Percentiles rank a stretch among this genome's conserved stretches.
Conservation (phyloP, 164 flowering plant genomes). For the Chimonanthus salicifolius region DNA sequence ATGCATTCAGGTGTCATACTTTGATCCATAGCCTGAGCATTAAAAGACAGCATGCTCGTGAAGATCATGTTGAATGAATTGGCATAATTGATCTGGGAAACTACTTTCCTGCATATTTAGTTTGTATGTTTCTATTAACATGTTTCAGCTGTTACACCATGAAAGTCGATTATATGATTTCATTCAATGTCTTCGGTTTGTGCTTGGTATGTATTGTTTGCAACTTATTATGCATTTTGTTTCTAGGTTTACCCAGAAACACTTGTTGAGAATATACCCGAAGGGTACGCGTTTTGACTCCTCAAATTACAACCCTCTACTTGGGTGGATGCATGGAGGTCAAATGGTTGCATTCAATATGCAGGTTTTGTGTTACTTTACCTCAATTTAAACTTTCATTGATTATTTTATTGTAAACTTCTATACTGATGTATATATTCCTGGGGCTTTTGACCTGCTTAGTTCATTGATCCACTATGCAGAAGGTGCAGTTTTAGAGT, state of each 20-base stretch:
- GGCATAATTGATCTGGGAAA: not conserved
- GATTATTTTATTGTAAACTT: not conserved
- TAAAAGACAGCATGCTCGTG: not conserved
- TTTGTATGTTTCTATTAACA: not conserved
- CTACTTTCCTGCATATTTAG: not conserved
- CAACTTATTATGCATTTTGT: not conserved
- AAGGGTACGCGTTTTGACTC: conserved; percentile 13
- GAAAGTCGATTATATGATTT: not conserved
- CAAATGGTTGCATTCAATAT: conserved; percentile 16
- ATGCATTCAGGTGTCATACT: not conserved
- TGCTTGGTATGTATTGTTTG: not conserved
- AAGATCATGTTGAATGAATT: not conserved
- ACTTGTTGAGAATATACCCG: conserved; percentile 12
- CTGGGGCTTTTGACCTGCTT: not conserved
- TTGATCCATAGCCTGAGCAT: not conserved
- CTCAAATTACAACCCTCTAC: conserved; percentile 13
- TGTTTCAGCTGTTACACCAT: not conserved
- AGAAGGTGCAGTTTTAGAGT: not conserved
- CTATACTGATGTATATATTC: not conserved
- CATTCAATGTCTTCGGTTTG: not conserved
- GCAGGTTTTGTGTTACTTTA: conserved; percentile 6
- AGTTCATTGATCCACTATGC: not conserved
- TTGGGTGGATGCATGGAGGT: conserved; percentile 16
- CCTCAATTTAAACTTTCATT: not conserved
- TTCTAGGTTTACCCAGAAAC: conserved; percentile 11